phyloP scores from a whole-genome alignment of 1,284 basidiomycete species.

The Leccinum cinnamomeum region DNA sequence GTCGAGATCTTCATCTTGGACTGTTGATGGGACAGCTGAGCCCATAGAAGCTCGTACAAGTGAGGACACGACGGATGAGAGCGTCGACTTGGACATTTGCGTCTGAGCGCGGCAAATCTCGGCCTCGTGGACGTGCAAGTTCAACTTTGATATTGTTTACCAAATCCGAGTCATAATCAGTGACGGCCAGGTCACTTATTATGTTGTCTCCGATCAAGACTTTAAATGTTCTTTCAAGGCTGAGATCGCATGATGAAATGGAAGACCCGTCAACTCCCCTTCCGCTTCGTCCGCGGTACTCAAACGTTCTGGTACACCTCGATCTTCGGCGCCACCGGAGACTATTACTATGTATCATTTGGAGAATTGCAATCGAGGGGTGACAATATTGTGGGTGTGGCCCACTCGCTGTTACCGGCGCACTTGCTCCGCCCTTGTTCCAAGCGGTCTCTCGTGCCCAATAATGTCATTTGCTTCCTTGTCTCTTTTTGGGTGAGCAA shows the following conservation, averaged over 20 bases:
- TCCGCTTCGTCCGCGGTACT: slow-evolving; percentile 24
- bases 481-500: slow-evolving; percentile 4
- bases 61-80: slow-evolving; percentile 83
- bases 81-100: slow-evolving; percentile 38
- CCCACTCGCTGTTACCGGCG: background rate
- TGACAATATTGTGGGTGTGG: background rate
- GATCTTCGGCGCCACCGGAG: slow-evolving; percentile 10
- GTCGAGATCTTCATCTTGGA: slow-evolving; percentile 85
- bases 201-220: slow-evolving; percentile 1
- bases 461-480: slow-evolving; percentile 17
- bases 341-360: background rate
- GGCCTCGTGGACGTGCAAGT: background rate
- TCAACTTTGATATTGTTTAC: slow-evolving; percentile 25
- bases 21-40: slow-evolving; percentile 56
- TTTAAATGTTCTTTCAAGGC: slow-evolving; percentile 11
- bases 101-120: background rate
- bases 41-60: slow-evolving; percentile 84
- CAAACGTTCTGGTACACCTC: slow-evolving; percentile 7
- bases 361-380: background rate
- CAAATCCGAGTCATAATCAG: background rate
- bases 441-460: slow-evolving; percentile 3
- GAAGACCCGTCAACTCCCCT: slow-evolving; percentile 12
- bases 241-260: slow-evolving; percentile 16
- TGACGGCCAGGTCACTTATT: background rate
- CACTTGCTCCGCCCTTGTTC: slow-evolving; percentile 18